Evolutionary conservation across 1,284 basidiomycete genomes (phyloP).

Genomic region (Cutaneotrichosporon sp.): DNA sequence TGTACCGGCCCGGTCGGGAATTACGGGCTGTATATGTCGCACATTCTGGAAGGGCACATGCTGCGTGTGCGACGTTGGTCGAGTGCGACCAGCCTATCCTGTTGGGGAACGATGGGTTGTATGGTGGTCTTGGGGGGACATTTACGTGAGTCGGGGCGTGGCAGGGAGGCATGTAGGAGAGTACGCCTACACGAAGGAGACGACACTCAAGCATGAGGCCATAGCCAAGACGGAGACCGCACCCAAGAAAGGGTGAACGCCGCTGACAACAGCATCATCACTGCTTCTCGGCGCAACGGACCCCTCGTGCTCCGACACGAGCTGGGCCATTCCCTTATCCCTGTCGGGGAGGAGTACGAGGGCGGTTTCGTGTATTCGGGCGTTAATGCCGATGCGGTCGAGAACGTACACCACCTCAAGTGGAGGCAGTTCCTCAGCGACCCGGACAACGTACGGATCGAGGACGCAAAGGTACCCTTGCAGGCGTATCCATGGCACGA

Average conservation of each 20-base stretch:
- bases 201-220: too few relatives aligned
- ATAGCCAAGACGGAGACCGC: too few relatives aligned
- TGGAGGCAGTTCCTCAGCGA: slow-evolving; percentile 72
- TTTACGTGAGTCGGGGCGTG: slow-evolving; percentile 64
- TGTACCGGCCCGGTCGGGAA: slow-evolving; percentile 76
- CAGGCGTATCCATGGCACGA: slow-evolving; percentile 69
- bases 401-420: slow-evolving; percentile 53
- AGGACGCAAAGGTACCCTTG: slow-evolving; percentile 71
- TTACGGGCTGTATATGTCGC: slow-evolving; percentile 72
- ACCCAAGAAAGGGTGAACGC: neutral
- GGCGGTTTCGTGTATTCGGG: slow-evolving; percentile 71
- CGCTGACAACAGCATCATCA: slow-evolving; percentile 62
- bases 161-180: neutral
- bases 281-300: slow-evolving; percentile 73
- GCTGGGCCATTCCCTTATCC: slow-evolving; percentile 60
- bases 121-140: slow-evolving; percentile 77
- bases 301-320: slow-evolving; percentile 76
- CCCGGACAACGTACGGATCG: slow-evolving; percentile 55
- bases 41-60: slow-evolving; percentile 65
- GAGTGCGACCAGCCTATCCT: slow-evolving; percentile 73
- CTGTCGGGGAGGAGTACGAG: slow-evolving; percentile 82
- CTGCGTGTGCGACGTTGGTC: slow-evolving; percentile 60
- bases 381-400: slow-evolving; percentile 59
- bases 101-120: slow-evolving; percentile 74
- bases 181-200: too few relatives aligned